Percentiles rank a stretch among this genome's conserved stretches.
phyloP scores from a whole-genome alignment of 1,284 basidiomycete genomes.

The Fomitiporia mediterranea region DNA sequence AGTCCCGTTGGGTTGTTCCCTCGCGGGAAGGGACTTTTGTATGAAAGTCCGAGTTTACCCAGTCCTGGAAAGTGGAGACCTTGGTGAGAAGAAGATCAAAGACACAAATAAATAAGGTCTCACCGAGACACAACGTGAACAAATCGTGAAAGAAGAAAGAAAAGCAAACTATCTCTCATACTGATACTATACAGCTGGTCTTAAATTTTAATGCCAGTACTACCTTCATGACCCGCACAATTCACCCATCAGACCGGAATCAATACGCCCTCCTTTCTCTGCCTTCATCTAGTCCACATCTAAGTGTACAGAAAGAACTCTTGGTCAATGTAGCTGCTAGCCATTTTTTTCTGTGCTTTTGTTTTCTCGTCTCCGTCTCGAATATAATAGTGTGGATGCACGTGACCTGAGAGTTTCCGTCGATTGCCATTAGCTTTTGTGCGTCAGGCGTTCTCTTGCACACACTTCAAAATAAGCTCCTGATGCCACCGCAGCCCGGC shows the following conservation, averaged over 20 bases:
- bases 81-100: slow-evolving; percentile 11
- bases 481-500: slow-evolving; percentile 44
- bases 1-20: slow-evolving; percentile 18
- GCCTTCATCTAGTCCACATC: background rate
- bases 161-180: too few relatives aligned
- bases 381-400: background rate
- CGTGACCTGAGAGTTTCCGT: background rate
- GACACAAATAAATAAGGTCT: too few relatives aligned
- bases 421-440: background rate
- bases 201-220: too few relatives aligned
- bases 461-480: background rate
- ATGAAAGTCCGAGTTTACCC: slow-evolving; percentile 19
- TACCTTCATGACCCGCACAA: too few relatives aligned
- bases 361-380: background rate
- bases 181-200: too few relatives aligned
- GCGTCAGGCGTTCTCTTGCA: background rate
- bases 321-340: slow-evolving; percentile 3
- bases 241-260: background rate
- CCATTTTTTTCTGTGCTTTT: background rate
- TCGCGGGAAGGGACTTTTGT: slow-evolving; percentile 15
- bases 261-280: background rate
- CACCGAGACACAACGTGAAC: too few relatives aligned
- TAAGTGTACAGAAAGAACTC: slow-evolving; percentile 4
- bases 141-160: too few relatives aligned
- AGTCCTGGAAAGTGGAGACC: slow-evolving; percentile 18